Conservation (phyloP, 2,329 filamentous ascomycete species). For the Alternaria gaisen region DNA sequence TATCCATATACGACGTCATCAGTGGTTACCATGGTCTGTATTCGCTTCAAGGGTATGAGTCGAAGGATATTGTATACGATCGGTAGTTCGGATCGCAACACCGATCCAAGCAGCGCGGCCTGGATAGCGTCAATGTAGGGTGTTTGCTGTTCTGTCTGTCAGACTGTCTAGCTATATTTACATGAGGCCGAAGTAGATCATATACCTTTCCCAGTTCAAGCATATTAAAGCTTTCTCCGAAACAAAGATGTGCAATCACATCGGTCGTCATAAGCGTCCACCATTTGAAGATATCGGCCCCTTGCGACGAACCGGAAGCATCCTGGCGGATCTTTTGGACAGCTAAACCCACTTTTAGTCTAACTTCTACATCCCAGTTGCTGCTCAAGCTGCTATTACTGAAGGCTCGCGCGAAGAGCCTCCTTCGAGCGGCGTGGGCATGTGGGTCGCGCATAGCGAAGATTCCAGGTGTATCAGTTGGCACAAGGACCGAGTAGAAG, state of each 20-base stretch:
- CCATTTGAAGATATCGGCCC: constrained; percentile 49
- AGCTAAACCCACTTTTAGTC: constrained; percentile 44
- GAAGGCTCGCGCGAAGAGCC: constrained; percentile 50
- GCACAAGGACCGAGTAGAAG: constrained; percentile 24
- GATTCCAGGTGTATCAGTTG: too few relatives aligned
- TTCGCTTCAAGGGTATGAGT: neutral
- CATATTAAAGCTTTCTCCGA: constrained; percentile 53
- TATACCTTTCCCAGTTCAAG: constrained; percentile 48
- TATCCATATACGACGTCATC: constrained; percentile 23
- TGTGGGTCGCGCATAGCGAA: constrained; percentile 37
- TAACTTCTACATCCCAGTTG: constrained; percentile 50
- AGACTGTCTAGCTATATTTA: neutral
- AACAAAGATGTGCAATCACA: constrained; percentile 50
- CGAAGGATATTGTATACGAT: constrained; percentile 30
- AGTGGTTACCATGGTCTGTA: constrained; percentile 8
- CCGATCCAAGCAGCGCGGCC: constrained; percentile 37
- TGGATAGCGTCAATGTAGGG: constrained; percentile 44
- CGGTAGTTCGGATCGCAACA: constrained; percentile 46
- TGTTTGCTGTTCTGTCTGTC: neutral
- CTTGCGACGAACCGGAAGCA: constrained; percentile 22
- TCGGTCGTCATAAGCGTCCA: constrained; percentile 54
- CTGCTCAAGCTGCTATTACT: constrained; percentile 46
- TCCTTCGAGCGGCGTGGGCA: constrained; percentile 48
- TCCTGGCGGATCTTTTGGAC: constrained; percentile 43
- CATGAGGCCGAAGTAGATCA: neutral